phyloP scores from a whole-genome alignment of 129 eudicot genomes.

The Pulicaria dysenterica region DNA sequence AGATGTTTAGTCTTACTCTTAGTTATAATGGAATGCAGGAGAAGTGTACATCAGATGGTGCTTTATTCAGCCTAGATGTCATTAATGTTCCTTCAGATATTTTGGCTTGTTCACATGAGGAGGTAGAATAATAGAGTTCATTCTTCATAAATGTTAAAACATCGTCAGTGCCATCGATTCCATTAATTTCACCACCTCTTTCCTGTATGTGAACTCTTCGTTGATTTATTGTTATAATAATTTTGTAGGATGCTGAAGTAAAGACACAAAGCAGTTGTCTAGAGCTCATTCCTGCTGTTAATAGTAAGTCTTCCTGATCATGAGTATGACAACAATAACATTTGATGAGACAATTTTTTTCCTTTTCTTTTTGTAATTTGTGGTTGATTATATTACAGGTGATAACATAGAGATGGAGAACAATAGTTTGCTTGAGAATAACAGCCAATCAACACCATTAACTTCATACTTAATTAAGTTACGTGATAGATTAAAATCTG shows the following conservation, averaged over 20 bases:
- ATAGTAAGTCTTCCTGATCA: conserved; percentile 25
- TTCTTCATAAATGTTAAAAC: conserved; percentile 1
- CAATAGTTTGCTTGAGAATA: conserved; percentile 16
- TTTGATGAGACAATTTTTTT: not conserved
- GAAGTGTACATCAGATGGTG: conserved; percentile 22
- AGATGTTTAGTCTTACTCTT: not conserved
- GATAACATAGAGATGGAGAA: conserved; percentile 46
- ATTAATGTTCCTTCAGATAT: conserved; percentile 30
- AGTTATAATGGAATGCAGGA: conserved; percentile 47
- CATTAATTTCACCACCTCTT: not conserved
- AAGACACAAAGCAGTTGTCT: conserved; percentile 4
- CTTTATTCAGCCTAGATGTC: conserved; percentile 27
- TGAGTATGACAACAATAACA: conserved; percentile 5
- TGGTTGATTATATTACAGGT: conserved; percentile 31
- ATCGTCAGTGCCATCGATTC: not conserved
- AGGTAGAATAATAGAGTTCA: conserved; percentile 36
- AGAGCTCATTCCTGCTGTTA: conserved; percentile 20
- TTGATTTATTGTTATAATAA: not conserved
- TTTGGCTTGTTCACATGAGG: conserved; percentile 28
- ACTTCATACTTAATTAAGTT: conserved; percentile 55
- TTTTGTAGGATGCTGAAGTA: conserved; percentile 44
- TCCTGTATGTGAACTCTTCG: not conserved
- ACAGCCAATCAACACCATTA: conserved; percentile 58
- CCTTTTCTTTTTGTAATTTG: not conserved
- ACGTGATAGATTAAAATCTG: conserved; percentile 49